Base-by-base conservation (phyloP, 352 stramenopile genomes). In the Elongisporangium prolatum region DNA sequence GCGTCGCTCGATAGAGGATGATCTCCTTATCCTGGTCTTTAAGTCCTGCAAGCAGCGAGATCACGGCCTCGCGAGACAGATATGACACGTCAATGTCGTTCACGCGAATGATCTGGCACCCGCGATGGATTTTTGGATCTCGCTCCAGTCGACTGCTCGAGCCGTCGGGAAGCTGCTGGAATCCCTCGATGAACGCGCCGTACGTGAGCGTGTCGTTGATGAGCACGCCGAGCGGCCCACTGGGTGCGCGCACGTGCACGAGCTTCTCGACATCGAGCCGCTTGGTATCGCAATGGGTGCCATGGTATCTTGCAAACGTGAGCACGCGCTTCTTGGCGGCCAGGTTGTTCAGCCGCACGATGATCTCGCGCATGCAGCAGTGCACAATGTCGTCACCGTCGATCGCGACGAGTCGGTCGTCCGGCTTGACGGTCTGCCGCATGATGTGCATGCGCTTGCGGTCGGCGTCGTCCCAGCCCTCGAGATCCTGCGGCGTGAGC, bases 231-330 rank as follows among this genome's bases (percentile, higher is more conserved):
- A 89, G 60, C 0, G 76, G 77, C 3, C 79, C 79, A n/a, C 52
- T 63, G 0, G 72, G 68, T n/a, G 72, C 67, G 1, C 68, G 58
- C 24, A 74, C 58, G 11, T 75, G 64, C 47, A 83, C 66, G 10
- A 86, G 60, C 57, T 86, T 87, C 57, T 81, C 79, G 2, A 84
- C 61, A 44, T 89, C 79, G 50, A 69, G 83, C 24, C 56, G 63
- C 24, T 69, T 72, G 13, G 52, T 54, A 20, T 64, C 40, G 54
- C 65, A 69, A 4, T 54, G 38, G 14, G 60, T 68, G 40, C 52
- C 22, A 54, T 80, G 65, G 56, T 87, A 87, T 8, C 77, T 67
- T 4, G 69, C 77, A 22, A 89, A 84, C 17, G 73, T 83, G n/a
- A 87, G 50, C 7, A 57, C 52, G 1, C 79, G 69, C 16, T 60